A percentile compares a stretch with the other conserved stretches of the same genome.
Conservation (phyloP, 371 early-diverging fungal species). For the Mucor velutinosus region DNA sequence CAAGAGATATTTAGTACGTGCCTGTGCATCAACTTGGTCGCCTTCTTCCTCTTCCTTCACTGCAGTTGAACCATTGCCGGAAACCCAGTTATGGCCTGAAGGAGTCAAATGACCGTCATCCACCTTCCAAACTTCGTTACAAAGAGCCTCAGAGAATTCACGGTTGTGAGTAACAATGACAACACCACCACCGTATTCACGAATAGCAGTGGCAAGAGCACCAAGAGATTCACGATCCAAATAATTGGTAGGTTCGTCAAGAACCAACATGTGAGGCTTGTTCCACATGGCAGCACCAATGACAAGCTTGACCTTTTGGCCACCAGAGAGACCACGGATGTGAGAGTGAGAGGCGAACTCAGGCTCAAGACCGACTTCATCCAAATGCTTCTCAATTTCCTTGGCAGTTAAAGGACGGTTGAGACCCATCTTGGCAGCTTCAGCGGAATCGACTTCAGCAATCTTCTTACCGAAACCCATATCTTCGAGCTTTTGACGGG, state of each 20-base stretch:
- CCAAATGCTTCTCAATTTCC: slow-evolving; percentile 72
- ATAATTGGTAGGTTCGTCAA: slow-evolving; percentile 91
- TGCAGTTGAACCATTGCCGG: slow-evolving; percentile 43
- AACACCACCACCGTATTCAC: slow-evolving; percentile 74
- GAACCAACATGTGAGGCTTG: slow-evolving; percentile 84
- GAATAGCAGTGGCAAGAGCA: slow-evolving; percentile 68
- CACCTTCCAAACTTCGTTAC: slow-evolving; percentile 75
- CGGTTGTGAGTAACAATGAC: slow-evolving; percentile 78
- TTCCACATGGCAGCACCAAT: slow-evolving; percentile 86
- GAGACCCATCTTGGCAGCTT: slow-evolving; percentile 67
- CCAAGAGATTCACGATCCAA: slow-evolving; percentile 78
- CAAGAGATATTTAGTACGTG: too few relatives aligned
- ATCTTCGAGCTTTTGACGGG: slow-evolving; percentile 70
- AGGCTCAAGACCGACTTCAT: slow-evolving; percentile 68
- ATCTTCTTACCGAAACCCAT: slow-evolving; percentile 71
- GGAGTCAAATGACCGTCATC: slow-evolving; percentile 63
- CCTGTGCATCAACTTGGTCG: slow-evolving; percentile 45
- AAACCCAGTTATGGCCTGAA: slow-evolving; percentile 57
- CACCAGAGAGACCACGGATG: slow-evolving; percentile 87
- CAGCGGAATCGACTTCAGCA: slow-evolving; percentile 65
- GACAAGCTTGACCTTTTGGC: slow-evolving; percentile 91
- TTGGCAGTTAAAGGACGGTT: slow-evolving; percentile 64
- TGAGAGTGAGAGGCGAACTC: slow-evolving; percentile 81
- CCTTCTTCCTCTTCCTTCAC: slow-evolving; percentile 44
- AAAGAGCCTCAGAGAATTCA: slow-evolving; percentile 70